A percentile compares a stretch with the other conserved stretches of the same genome.
phyloP scores from a whole-genome alignment of 495 filamentous ascomycete genomes.

The Talaromyces adpressus region DNA sequence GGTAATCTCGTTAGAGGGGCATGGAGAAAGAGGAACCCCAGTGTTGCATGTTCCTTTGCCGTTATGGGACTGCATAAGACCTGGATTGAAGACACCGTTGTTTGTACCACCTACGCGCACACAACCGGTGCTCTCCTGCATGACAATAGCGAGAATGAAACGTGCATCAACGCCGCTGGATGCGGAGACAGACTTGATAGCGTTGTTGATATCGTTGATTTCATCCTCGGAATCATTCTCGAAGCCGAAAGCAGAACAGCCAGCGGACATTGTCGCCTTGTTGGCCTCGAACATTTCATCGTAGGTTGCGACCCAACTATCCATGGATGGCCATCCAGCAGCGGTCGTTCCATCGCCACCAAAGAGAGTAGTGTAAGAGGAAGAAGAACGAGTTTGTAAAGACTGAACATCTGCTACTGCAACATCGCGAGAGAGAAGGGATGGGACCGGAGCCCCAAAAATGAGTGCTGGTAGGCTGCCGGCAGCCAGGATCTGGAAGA shows the following conservation, averaged over 20 bases:
- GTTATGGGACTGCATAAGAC: constrained; percentile 49
- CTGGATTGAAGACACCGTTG: constrained; percentile 42
- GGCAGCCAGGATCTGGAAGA: constrained; percentile 8
- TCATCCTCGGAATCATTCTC: constrained; percentile 19
- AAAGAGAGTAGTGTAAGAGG: constrained; percentile 10
- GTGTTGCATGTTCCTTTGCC: constrained; percentile 40
- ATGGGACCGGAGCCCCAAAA: constrained; percentile 8
- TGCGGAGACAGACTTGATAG: constrained; percentile 30
- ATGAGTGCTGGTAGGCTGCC: constrained; percentile 10
- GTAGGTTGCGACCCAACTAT: constrained; percentile 3
- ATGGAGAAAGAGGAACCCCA: constrained; percentile 29
- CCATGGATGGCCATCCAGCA: constrained; percentile 10
- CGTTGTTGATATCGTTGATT: constrained; percentile 27
- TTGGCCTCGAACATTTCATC: constrained; percentile 34
- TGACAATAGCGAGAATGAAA: constrained; percentile 50
- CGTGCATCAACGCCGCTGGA: constrained; percentile 42
- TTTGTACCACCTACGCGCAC: constrained; percentile 44
- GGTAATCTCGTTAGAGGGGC: constrained; percentile 33
- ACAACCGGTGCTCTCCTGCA: constrained; percentile 56
- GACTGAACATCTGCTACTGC: constrained; percentile 5
- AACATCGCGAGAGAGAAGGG: constrained; percentile 7
- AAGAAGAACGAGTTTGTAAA: not conserved
- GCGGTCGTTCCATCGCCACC: constrained; percentile 6
- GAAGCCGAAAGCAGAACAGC: constrained; percentile 33
- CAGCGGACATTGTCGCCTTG: constrained; percentile 27